Conservation (phyloP, 2,329 filamentous ascomycete genomes). For the Colletotrichum sp. region DNA sequence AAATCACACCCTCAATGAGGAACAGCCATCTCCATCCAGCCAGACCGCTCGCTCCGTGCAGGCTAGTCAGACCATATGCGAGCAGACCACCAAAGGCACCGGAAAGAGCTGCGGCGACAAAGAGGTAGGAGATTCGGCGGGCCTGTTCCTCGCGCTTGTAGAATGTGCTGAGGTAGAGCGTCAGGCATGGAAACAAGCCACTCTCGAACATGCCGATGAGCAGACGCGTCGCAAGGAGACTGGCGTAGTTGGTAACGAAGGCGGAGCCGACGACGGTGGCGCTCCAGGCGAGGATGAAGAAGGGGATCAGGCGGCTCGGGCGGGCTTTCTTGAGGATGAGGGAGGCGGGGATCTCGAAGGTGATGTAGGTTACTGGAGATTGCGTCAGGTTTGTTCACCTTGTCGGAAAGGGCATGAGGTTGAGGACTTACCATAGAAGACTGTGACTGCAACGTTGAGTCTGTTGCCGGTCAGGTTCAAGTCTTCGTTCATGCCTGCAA, state of each 20-base stretch:
- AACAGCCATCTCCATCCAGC: conserved; percentile 56
- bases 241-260: conserved; percentile 45
- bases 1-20: conserved; percentile 54
- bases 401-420: conserved; percentile 51
- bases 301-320: conserved; percentile 32
- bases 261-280: conserved; percentile 52
- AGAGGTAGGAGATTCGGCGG: conserved; percentile 46
- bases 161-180: conserved; percentile 38
- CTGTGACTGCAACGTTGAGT: conserved; percentile 41
- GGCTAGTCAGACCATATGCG: conserved; percentile 51
- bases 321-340: conserved; percentile 36
- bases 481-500: conserved; percentile 36
- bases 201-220: conserved; percentile 53
- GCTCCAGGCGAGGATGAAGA: conserved; percentile 45
- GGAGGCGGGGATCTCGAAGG: conserved; percentile 40
- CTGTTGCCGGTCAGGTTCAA: conserved; percentile 36
- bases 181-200: conserved; percentile 53
- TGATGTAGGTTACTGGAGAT: conserved; percentile 56
- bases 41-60: conserved; percentile 39
- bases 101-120: conserved; percentile 45
- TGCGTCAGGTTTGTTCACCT: conserved; percentile 50
- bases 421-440: conserved; percentile 49
- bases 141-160: conserved; percentile 37
- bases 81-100: conserved; percentile 43
- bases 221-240: conserved; percentile 48